Evolutionary conservation across 2,329 filamentous ascomycete genomes (phyloP), one percentile per base, ranked within the genome.

Genomic region (Talaromyces sp.): DNA sequence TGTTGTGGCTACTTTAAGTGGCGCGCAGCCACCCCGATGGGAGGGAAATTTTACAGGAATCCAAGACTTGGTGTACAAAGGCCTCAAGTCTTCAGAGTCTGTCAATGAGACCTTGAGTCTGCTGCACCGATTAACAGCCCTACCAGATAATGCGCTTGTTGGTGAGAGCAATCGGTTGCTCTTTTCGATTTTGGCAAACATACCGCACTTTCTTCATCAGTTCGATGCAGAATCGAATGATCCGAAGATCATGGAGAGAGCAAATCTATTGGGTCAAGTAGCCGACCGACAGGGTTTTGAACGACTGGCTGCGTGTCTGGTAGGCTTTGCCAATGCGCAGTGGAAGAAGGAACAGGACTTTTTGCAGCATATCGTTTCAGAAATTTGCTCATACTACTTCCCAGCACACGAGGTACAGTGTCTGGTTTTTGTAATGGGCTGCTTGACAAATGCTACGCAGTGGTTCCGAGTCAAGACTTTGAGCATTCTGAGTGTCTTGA

Each of bases 381-480:
- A 92, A 6, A 82, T 98, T 50, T 86, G 87, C 62, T 86, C 89
- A 55, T 85, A 87, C 31, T 98, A 91, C 75, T 89, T 96, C 65
- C 92, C 93, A 1, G 83, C 86, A 31, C 84, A 91, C 63, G 93
- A 98, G 69, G 92, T 96, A 68, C 85, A 88, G 64, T 91, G 91
- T 80, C 78, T 99, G 11, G 91, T 92, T 0, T 97, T 96, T 78
- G 79, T 98, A 48, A 91, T 98, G 77, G 92, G 95, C 1, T 83
- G 97, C 55, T 82, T 99, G 60, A 96, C 93, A 14, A 99, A 99
- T 72, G 89, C 88, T 37, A 84, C 89, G 0, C 84, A 90, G 2
- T 97, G 92, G 91, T 90, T 98, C 75, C 96, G 96, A 73, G 82
- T 93, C 48, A 93, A 95, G 79, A 92, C 91, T 0, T 96, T 99